Evolutionary conservation across 2,329 filamentous ascomycete species (phyloP).

Genomic region (Kalmusia sp.): DNA sequence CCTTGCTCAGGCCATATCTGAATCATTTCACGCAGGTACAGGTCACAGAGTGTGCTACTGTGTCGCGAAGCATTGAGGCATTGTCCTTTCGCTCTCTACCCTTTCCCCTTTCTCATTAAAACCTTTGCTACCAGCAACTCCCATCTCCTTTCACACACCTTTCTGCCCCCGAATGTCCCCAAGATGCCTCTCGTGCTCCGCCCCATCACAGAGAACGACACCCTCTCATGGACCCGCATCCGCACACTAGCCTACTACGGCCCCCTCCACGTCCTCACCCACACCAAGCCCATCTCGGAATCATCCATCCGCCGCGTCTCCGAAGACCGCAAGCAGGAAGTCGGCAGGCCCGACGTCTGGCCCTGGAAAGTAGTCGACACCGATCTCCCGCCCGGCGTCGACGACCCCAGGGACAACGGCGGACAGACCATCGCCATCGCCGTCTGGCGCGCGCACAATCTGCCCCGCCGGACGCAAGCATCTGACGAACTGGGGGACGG

Average conservation of each 20-base stretch:
- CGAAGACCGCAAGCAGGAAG: conserved; percentile 27
- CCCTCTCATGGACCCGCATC: conserved; percentile 37
- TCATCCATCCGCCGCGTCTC: conserved; percentile 32
- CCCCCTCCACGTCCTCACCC: conserved; percentile 37
- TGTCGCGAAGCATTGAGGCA: no score
- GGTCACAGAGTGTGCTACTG: no score
- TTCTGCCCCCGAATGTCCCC: no score
- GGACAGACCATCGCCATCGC: conserved; percentile 37
- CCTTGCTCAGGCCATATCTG: no score
- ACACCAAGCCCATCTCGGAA: conserved; percentile 31
- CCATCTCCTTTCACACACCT: no score
- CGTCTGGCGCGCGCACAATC: conserved; percentile 34
- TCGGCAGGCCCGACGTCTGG: conserved; percentile 31
- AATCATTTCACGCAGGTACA: no score
- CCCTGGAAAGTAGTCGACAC: conserved; percentile 44
- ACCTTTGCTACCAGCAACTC: no score
- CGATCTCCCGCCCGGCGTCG: conserved; percentile 25
- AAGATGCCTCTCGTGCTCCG: conserved; percentile 33
- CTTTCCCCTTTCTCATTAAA: no score
- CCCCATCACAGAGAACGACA: conserved; percentile 28
- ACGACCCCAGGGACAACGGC: conserved; percentile 30
- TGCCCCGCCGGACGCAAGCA: not conserved
- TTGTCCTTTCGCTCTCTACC: no score
- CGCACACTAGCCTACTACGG: conserved; percentile 37
- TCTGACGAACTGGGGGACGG: not conserved